phyloP scores from a whole-genome alignment of 768 basidiomycete species.

The Coprinopsis sp. region DNA sequence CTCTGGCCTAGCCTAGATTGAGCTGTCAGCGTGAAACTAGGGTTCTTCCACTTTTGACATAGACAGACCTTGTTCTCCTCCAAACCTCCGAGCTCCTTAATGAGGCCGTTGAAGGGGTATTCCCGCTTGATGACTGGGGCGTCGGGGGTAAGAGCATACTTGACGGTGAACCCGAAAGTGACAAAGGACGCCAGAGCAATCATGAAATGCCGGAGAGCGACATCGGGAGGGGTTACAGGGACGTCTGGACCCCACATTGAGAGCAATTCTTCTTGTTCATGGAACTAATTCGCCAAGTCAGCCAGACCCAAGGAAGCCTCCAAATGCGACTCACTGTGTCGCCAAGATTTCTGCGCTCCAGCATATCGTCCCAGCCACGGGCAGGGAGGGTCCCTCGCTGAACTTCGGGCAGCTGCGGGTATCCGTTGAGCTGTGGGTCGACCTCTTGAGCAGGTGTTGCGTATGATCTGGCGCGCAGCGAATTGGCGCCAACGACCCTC shows the following conservation, averaged over 20 bases:
- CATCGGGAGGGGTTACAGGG: conserved; percentile 53
- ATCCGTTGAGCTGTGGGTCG: conserved; percentile 69
- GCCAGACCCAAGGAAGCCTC: conserved; percentile 7
- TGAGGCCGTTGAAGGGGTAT: conserved; percentile 74
- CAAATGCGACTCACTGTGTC: conserved; percentile 52
- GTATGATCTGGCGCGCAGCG: conserved; percentile 23
- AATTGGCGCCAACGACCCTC: background rate
- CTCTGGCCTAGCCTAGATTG: conserved; percentile 22
- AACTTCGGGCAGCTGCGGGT: conserved; percentile 65
- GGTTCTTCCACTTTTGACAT: background rate
- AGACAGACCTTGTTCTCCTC: conserved; percentile 69
- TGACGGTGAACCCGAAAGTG: conserved; percentile 55
- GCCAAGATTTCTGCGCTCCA: conserved; percentile 76
- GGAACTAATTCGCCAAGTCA: conserved; percentile 45
- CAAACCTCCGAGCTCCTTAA: conserved; percentile 72
- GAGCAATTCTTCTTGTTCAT: conserved; percentile 73
- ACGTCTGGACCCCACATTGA: conserved; percentile 89
- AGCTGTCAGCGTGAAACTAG: conserved; percentile 3
- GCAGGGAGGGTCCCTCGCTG: conserved; percentile 63
- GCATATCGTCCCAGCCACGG: conserved; percentile 69
- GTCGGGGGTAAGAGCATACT: conserved; percentile 52
- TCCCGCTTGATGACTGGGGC: conserved; percentile 64
- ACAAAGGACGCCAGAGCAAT: conserved; percentile 61
- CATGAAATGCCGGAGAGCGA: conserved; percentile 61
- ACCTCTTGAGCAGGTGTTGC: conserved; percentile 34